Percentiles rank a stretch among this genome's conserved stretches.
Evolutionary conservation across 2,329 filamentous ascomycete genomes (phyloP).

Genomic region (Fusarium acutatum): DNA sequence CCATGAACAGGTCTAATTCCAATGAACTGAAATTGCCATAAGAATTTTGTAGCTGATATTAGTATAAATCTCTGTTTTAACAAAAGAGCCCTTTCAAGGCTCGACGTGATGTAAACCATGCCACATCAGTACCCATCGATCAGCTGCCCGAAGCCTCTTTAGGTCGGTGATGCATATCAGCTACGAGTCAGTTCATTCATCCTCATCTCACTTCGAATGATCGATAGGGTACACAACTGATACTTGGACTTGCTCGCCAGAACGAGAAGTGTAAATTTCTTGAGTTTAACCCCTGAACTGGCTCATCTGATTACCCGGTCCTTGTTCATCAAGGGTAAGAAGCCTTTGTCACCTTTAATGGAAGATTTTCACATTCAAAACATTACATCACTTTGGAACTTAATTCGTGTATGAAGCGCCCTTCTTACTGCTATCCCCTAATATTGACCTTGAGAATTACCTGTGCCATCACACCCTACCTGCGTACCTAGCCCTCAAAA

Average conservation of each 20-base stretch:
- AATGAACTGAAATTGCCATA: fast-evolving
- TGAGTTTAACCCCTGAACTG: no score
- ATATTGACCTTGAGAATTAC: background rate
- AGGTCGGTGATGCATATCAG: fast-evolving
- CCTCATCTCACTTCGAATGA: fast-evolving
- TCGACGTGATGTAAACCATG: no score
- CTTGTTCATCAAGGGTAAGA: no score
- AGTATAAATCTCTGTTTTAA: background rate
- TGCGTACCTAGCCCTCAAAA: background rate
- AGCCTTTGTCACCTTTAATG: no score
- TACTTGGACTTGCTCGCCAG: background rate
- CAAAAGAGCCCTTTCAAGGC: background rate
- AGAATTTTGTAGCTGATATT: background rate
- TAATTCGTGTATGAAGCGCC: fast-evolving
- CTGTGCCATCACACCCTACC: no score
- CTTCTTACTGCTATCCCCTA: background rate
- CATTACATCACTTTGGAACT: fast-evolving
- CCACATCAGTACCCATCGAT: background rate
- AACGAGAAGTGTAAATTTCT: no score
- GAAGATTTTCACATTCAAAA: fast-evolving
- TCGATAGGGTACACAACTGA: fast-evolving
- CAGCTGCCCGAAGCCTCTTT: fast-evolving
- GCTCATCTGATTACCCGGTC: no score
- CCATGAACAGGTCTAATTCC: background rate
- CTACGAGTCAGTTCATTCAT: background rate